These are phyloP conservation scores for Mycogone perniciosa DNA, from an alignment of 2,329 filamentous ascomycete species.

Conservation along the genomic window DNA sequence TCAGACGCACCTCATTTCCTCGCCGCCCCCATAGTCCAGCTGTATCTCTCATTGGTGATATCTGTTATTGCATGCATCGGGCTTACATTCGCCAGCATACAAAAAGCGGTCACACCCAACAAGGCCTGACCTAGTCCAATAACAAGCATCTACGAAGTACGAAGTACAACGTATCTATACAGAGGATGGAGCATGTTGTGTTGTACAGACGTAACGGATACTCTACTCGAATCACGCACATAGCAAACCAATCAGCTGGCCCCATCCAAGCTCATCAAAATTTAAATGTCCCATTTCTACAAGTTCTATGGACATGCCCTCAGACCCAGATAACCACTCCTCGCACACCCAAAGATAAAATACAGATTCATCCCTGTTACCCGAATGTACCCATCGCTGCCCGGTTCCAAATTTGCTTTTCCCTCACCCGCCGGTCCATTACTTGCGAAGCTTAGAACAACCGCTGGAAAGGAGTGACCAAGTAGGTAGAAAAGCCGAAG, in stretches of 20 bases:
- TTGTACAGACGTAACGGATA: too few species aligned
- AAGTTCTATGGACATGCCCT: slow-evolving; percentile 10
- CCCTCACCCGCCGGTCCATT: slow-evolving; percentile 3
- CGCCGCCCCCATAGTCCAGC: too few species aligned
- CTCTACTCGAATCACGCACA: too few species aligned
- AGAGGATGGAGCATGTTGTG: too few species aligned
- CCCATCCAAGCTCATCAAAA: background rate
- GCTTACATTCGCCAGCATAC: too few species aligned
- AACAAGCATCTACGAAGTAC: too few species aligned
- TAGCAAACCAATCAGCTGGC: background rate
- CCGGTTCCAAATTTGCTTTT: slow-evolving; percentile 1
- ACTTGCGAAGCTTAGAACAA: slow-evolving; percentile 4
- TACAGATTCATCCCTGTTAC: slow-evolving; percentile 12
- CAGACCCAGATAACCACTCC: slow-evolving; percentile 7
- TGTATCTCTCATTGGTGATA: too few species aligned
- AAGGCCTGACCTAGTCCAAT: too few species aligned
- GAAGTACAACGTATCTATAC: too few species aligned
- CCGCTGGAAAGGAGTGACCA: slow-evolving; percentile 12
- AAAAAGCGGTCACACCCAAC: too few species aligned
- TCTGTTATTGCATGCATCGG: too few species aligned
- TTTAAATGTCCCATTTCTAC: slow-evolving; percentile 8
- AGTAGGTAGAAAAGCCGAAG: slow-evolving; percentile 7
- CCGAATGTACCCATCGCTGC: slow-evolving; percentile 11
- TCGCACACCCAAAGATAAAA: slow-evolving; percentile 12
- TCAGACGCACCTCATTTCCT: too few species aligned